phyloP scores from a whole-genome alignment of 2,329 filamentous ascomycete species.

The Colletotrichum sp. region DNA sequence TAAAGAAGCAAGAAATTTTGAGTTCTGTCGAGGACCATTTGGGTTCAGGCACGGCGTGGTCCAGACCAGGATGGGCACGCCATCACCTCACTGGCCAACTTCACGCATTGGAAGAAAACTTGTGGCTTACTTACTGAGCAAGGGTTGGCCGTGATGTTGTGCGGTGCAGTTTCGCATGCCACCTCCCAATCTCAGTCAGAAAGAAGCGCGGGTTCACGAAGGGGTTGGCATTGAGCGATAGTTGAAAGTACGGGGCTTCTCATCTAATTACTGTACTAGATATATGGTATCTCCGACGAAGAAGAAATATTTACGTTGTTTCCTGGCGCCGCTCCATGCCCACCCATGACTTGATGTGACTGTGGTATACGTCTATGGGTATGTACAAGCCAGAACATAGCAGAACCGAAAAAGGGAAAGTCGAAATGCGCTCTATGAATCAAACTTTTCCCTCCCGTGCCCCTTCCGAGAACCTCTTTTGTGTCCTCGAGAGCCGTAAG shows the following conservation, averaged over 20 bases:
- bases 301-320: neutral
- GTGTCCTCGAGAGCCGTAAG: neutral
- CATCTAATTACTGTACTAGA: neutral
- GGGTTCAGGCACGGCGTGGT: neutral
- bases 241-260: neutral
- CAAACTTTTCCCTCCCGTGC: neutral
- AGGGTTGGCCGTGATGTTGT: neutral
- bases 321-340: neutral
- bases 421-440: neutral
- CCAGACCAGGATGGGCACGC: neutral
- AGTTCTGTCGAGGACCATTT: neutral
- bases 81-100: neutral
- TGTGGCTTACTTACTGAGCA: neutral
- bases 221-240: too few species aligned
- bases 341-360: neutral
- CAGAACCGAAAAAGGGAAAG: neutral
- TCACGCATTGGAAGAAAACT: neutral
- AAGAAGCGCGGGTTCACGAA: too few species aligned
- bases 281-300: neutral
- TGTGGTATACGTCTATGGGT: neutral
- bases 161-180: neutral
- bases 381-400: neutral
- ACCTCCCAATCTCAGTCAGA: neutral
- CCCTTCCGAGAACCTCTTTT: neutral
- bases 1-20: rapidly evolving